phyloP scores from a whole-genome alignment of 345 rosid genomes.

The Isatis tinctoria region DNA sequence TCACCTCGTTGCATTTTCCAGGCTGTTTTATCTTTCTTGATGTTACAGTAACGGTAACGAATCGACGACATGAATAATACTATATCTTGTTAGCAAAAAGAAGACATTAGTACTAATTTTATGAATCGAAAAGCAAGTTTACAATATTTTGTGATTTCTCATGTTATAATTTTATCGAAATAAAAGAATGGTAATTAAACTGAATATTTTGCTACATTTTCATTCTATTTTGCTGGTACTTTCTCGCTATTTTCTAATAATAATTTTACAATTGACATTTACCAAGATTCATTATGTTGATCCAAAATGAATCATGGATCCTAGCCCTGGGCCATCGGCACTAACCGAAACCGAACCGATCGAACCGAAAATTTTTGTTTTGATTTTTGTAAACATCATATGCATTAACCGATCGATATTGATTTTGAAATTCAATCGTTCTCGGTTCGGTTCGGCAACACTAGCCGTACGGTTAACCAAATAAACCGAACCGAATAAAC shows the following conservation, averaged over 20 bases:
- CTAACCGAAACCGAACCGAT: no score
- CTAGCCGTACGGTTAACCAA: no score
- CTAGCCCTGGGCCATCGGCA: no score
- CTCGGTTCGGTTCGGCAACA: no score
- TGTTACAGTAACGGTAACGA: conserved; percentile 5
- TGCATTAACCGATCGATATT: no score
- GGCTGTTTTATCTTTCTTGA: conserved; percentile 19
- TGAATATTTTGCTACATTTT: neutral
- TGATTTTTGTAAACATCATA: no score
- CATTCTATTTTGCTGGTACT: neutral
- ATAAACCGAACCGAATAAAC: no score
- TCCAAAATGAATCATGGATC: no score
- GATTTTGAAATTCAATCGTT: no score
- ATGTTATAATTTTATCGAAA: neutral
- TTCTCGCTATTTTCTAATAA: neutral
- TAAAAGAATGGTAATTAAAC: neutral
- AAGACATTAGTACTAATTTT: neutral
- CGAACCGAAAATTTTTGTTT: no score
- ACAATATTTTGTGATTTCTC: neutral
- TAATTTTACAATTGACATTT: neutral
- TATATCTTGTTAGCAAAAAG: neutral
- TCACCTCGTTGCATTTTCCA: conserved; percentile 2
- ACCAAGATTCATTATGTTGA: neutral
- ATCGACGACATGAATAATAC: neutral
- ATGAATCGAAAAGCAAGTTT: neutral